phyloP scores from a whole-genome alignment of 2,329 filamentous ascomycete species.

The Paraphaeosphaeria sporulosa region DNA sequence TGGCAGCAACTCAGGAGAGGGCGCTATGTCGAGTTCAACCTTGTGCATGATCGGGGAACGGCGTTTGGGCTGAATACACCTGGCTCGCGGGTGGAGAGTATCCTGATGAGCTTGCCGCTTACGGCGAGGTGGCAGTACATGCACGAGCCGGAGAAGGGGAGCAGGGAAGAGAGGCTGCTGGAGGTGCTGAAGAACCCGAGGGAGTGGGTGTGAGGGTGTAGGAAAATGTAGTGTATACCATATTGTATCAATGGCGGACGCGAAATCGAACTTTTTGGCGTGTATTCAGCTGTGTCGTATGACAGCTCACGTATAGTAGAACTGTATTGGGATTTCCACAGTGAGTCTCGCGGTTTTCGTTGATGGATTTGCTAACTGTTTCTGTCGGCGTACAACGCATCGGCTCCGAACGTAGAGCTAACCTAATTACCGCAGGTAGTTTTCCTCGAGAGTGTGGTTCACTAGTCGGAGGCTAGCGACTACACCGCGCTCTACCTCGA shows the following conservation, averaged over 20 bases:
- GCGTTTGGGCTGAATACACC: conserved; percentile 94
- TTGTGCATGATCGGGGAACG: conserved; percentile 95
- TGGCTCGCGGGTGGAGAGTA: conserved; percentile 91
- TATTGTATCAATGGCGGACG: neutral
- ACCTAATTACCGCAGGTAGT: too few relatives aligned
- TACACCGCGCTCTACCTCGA: too few relatives aligned
- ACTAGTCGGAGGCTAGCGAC: too few relatives aligned
- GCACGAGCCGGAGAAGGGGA: conserved; percentile 80
- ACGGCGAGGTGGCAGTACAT: conserved; percentile 97
- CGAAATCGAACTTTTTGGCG: neutral
- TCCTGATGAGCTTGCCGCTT: conserved; percentile 93
- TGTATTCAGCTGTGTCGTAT: too few relatives aligned
- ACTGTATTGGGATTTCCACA: too few relatives aligned
- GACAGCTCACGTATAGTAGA: too few relatives aligned
- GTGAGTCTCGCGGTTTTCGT: too few relatives aligned
- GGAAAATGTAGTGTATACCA: conserved; percentile 4
- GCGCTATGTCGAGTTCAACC: conserved; percentile 98
- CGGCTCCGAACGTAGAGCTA: too few relatives aligned
- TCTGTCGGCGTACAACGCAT: too few relatives aligned
- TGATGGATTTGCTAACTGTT: too few relatives aligned
- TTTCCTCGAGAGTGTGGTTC: too few relatives aligned
- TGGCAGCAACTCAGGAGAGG: conserved; percentile 96
- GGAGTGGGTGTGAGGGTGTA: conserved; percentile 60
- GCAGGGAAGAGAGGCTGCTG: conserved; percentile 80
- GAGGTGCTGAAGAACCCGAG: conserved; percentile 71